Evolutionary conservation across 2,329 filamentous ascomycete species (phyloP), one percentile per base, ranked within the genome.

Genomic region (Penicillium glabrum): DNA sequence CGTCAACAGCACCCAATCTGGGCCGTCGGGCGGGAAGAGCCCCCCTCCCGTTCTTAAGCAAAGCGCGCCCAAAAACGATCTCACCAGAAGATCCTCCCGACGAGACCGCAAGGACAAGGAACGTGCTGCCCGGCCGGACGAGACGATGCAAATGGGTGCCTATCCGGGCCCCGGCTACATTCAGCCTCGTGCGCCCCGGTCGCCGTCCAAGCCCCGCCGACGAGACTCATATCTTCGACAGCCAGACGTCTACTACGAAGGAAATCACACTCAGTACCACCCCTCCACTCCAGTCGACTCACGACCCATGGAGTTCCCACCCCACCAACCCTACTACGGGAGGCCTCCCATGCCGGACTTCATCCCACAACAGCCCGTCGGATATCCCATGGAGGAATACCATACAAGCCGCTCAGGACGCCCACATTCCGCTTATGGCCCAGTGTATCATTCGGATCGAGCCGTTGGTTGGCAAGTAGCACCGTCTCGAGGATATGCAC

Each of bases 1-100:
- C 60, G 75, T 79, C 72, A 79, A 80, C 75, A 79, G 73, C 66
- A 71, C 79, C 79, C 74, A 82, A 78, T 80, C 80, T 68, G 76
- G 72, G 62, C 76, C 76, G 75, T 74, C 70, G 66, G 76, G 69
- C 67, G 74, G 69, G 66, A 74, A 69, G 63, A 72, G 67, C 60
- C 63, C 61, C 27, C 72, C 70, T 57, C 62, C 60, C 53, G 64
- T 70, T 68, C 65, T 72, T 70, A 77, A 72, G 63, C 61, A 75
- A 59, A 71, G 75, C 60, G 69, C 69, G 54, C 67, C 69, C 63
- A 70, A 65, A 57, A 46, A 57, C 58, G 68, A 70, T 41, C 59
- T 71, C 41, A 61, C 63, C 46, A 64, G 66, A 54, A 66, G 66
- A 57, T 68, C 72, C 48, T 67, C 61, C 60, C 69, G 69, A 54